Conservation (phyloP, 768 basidiomycete species). For the Phylloporus arenicola region DNA sequence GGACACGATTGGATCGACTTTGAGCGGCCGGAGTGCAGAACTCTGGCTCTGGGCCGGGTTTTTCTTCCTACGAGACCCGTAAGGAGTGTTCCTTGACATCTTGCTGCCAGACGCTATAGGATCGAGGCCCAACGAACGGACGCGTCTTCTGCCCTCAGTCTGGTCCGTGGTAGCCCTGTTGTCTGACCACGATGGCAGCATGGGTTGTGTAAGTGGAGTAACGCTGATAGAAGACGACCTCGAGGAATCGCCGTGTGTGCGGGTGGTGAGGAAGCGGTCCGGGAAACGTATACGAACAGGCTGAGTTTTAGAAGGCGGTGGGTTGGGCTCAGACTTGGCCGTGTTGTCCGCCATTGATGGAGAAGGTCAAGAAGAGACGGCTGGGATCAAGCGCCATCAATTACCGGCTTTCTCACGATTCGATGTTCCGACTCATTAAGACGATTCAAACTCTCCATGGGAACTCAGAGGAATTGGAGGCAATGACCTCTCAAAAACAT, state of each 20-base stretch:
- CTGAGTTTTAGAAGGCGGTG: slow-evolving; percentile 11
- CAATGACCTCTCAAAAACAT: no score
- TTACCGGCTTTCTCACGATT: slow-evolving; percentile 16
- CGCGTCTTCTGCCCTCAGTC: slow-evolving; percentile 16
- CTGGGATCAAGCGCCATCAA: not conserved
- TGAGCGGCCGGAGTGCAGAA: slow-evolving; percentile 16
- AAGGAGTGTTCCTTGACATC: slow-evolving; percentile 11
- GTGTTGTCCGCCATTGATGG: slow-evolving; percentile 29
- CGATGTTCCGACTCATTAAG: not conserved
- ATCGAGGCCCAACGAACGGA: slow-evolving; percentile 19
- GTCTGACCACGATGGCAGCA: slow-evolving; percentile 12
- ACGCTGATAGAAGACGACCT: slow-evolving; percentile 29
- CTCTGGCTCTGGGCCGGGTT: slow-evolving; percentile 11
- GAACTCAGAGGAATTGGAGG: no score
- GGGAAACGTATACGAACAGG: slow-evolving; percentile 33
- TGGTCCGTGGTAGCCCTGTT: slow-evolving; percentile 3
- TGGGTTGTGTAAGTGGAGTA: slow-evolving; percentile 12
- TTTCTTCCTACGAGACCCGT: slow-evolving; percentile 20
- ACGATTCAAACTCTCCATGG: no score
- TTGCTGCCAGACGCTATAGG: slow-evolving; percentile 10
- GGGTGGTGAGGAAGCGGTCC: slow-evolving; percentile 24
- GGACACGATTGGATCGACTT: slow-evolving; percentile 23
- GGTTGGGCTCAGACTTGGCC: slow-evolving; percentile 18
- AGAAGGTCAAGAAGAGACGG: not conserved
- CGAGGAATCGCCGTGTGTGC: slow-evolving; percentile 25